Evolutionary conservation across 108 stramenopile species (phyloP).

Genomic region (Cyclostephanos invisitatus): DNA sequence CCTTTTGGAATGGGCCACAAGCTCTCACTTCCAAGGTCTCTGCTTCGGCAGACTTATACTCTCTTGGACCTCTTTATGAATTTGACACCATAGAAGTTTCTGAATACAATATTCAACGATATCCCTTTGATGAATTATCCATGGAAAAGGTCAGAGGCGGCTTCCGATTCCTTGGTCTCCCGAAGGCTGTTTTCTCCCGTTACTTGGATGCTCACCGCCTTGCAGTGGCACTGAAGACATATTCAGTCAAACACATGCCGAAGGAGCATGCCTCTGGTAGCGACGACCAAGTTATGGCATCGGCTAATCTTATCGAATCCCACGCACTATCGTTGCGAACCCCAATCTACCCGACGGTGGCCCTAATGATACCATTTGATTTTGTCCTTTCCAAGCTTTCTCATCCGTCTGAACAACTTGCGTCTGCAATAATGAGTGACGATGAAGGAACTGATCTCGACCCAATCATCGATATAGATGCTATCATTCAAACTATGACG

Average conservation of each 20-base stretch:
- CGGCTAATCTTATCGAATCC: constrained; percentile 75
- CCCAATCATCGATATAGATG: constrained; percentile 62
- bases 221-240: constrained; percentile 74
- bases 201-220: constrained; percentile 83
- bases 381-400: constrained; percentile 70
- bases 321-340: constrained; percentile 70
- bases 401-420: constrained; percentile 40
- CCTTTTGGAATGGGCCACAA: constrained; percentile 70
- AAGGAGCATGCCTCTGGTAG: constrained; percentile 25
- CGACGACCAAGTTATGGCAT: constrained; percentile 49
- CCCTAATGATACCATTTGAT: constrained; percentile 73
- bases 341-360: constrained; percentile 65
- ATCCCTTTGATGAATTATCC: constrained; percentile 70
- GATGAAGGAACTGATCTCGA: constrained; percentile 46
- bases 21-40: constrained; percentile 26
- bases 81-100: constrained; percentile 77
- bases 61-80: constrained; percentile 57
- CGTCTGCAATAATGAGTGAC: constrained; percentile 24
- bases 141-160: constrained; percentile 58
- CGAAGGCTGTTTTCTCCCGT: constrained; percentile 69
- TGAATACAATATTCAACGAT: constrained; percentile 63
- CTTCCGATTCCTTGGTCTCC: constrained; percentile 76
- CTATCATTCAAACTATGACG: constrained; percentile 68
- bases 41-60: constrained; percentile 22
- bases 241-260: constrained; percentile 60